Evolutionary conservation across 768 basidiomycete species (phyloP).

Genomic region (Boletus insuetus): DNA sequence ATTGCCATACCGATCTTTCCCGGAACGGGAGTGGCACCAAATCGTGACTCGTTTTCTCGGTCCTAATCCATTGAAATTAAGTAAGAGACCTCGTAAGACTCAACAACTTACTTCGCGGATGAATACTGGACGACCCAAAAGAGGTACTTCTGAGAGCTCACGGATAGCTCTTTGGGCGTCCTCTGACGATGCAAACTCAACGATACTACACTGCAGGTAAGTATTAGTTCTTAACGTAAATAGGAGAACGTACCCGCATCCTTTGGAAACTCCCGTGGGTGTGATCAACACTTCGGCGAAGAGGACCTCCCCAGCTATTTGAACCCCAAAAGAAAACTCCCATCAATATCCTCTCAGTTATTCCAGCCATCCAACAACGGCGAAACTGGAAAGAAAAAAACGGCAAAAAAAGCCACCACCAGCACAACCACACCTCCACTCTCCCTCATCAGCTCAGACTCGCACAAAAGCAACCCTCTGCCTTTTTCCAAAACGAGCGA

Average conservation of each 20-base stretch:
- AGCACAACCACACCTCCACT: constrained; percentile 29
- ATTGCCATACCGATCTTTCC: constrained; percentile 96
- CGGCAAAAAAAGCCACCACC: constrained; percentile 38
- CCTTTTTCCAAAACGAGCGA: constrained; percentile 34
- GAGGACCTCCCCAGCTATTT: constrained; percentile 98
- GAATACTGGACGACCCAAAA: constrained; percentile 94
- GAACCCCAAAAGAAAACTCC: constrained; percentile 85
- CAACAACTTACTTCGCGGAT: constrained; percentile 77
- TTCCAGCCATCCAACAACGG: constrained; percentile 51
- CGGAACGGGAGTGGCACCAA: constrained; percentile 92
- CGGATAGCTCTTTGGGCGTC: constrained; percentile 87
- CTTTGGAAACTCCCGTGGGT: constrained; percentile 95
- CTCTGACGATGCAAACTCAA: constrained; percentile 89
- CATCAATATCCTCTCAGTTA: constrained; percentile 86
- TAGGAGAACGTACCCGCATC: constrained; percentile 83
- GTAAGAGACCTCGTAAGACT: not conserved
- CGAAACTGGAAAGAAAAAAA: constrained; percentile 40
- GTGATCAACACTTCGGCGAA: constrained; percentile 99
- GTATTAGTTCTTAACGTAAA: not conserved
- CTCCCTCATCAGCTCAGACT: constrained; percentile 37
- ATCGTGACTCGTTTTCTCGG: constrained; percentile 93
- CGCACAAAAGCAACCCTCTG: constrained; percentile 29
- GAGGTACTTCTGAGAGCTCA: constrained; percentile 82
- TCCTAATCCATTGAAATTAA: constrained; percentile 51
- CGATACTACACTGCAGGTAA: constrained; percentile 62